phyloP scores from a whole-genome alignment of 75 land plant genomes.

The Isoetes taiwanensis region DNA sequence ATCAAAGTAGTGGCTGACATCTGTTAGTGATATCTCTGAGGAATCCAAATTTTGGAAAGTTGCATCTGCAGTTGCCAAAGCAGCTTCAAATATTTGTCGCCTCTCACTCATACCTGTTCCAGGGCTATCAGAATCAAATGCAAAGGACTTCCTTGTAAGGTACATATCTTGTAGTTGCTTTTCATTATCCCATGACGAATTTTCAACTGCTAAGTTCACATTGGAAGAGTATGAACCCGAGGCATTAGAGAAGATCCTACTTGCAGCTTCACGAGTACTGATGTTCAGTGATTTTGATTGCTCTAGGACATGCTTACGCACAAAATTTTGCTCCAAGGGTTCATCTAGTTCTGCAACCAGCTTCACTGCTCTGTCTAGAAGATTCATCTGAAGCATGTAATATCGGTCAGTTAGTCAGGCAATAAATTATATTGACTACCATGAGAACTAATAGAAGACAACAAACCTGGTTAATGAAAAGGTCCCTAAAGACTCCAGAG shows the following conservation, averaged over 20 bases:
- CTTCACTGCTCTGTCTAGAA: slow-evolving; percentile 91
- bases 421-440: background rate
- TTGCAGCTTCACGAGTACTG: slow-evolving; percentile 71
- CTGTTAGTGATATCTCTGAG: slow-evolving; percentile 95
- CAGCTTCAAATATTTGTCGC: slow-evolving; percentile 86
- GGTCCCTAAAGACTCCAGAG: slow-evolving; percentile 97
- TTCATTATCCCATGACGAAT: slow-evolving; percentile 98
- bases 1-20: slow-evolving; percentile 98
- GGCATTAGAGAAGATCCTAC: slow-evolving; percentile 91
- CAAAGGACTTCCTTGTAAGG: slow-evolving; percentile 88
- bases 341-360: slow-evolving; percentile 99
- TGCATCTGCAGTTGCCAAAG: slow-evolving; percentile 95
- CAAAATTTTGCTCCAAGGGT: slow-evolving; percentile 83
- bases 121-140: slow-evolving; percentile 88
- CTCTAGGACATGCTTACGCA: slow-evolving; percentile 84
- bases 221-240: slow-evolving; percentile 99
- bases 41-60: slow-evolving; percentile 99
- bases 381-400: slow-evolving; percentile 65
- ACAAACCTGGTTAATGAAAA: slow-evolving; percentile 95
- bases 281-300: slow-evolving; percentile 60
- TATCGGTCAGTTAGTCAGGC: background rate
- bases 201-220: slow-evolving; percentile 94
- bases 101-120: slow-evolving; percentile 96
- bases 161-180: slow-evolving; percentile 99
- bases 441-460: background rate